Evolutionary conservation across 768 basidiomycete genomes (phyloP).

Genomic region (Amanita rimosa): DNA sequence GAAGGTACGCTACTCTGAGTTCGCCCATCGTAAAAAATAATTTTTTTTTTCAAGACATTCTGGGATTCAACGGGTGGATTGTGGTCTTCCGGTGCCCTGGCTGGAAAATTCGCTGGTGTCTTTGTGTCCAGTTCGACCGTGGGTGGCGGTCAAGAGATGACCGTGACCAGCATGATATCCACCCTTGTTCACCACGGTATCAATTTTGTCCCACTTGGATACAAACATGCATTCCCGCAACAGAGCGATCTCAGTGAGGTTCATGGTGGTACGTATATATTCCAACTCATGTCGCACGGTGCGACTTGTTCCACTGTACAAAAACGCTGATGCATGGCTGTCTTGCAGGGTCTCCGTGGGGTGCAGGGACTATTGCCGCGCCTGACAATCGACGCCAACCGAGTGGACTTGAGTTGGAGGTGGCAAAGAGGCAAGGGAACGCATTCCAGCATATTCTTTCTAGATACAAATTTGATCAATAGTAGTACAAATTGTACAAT

Average conservation of each 20-base stretch:
- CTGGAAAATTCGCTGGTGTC: slow-evolving; percentile 65
- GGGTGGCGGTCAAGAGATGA: slow-evolving; percentile 75
- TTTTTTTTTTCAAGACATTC: slow-evolving; percentile 35
- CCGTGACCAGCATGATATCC: slow-evolving; percentile 37
- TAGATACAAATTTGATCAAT: slow-evolving; percentile 18
- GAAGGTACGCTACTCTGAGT: slow-evolving; percentile 35
- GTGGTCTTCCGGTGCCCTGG: slow-evolving; percentile 47
- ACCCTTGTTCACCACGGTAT: slow-evolving; percentile 67
- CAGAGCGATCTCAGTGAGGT: slow-evolving; percentile 31
- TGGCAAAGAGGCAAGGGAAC: slow-evolving; percentile 41
- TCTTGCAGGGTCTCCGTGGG: slow-evolving; percentile 58
- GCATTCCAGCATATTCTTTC: slow-evolving; percentile 38
- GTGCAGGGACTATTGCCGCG: slow-evolving; percentile 54
- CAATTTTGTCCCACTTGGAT: slow-evolving; percentile 64
- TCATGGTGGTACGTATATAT: slow-evolving; percentile 48
- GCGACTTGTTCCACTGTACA: neutral
- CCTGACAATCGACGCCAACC: slow-evolving; percentile 36
- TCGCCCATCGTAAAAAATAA: slow-evolving; percentile 9
- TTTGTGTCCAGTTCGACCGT: slow-evolving; percentile 67
- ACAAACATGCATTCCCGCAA: slow-evolving; percentile 33
- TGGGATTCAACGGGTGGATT: slow-evolving; percentile 67
- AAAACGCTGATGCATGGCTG: slow-evolving; percentile 5
- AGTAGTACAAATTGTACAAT: neutral
- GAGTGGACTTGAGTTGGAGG: slow-evolving; percentile 33
- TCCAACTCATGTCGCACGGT: too few relatives aligned